Evolutionary conservation across 345 rosid species (phyloP).

Genomic region (Euphorbia tirucalli): DNA sequence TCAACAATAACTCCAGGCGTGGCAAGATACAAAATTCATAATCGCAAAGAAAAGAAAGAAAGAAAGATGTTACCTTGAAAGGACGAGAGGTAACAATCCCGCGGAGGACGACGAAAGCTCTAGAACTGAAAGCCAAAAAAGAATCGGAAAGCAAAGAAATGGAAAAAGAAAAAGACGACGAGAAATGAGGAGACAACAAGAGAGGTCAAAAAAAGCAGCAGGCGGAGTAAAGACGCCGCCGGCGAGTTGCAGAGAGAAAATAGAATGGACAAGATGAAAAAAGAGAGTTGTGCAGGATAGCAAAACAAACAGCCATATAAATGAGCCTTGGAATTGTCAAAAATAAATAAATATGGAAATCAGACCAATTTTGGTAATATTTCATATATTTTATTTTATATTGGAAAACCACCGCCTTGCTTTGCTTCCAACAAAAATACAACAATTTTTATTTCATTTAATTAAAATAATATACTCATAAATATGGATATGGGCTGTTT

Average conservation of each 20-base stretch:
- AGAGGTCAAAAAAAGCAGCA: not conserved
- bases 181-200: too few relatives aligned
- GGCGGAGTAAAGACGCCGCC: not conserved
- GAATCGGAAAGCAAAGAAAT: too few relatives aligned
- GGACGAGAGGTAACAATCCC: not conserved
- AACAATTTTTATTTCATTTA: too few relatives aligned
- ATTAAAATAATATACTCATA: too few relatives aligned
- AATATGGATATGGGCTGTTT: too few relatives aligned
- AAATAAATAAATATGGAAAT: not conserved
- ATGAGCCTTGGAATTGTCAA: constrained; percentile 3
- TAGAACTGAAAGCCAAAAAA: not conserved
- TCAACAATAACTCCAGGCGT: not conserved
- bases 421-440: too few relatives aligned
- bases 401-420: too few relatives aligned
- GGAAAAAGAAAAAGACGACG: not conserved
- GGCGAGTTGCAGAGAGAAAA: not conserved
- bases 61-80: not conserved
- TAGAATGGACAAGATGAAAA: not conserved
- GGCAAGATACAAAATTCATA: not conserved
- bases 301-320: not conserved
- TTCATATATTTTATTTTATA: too few relatives aligned
- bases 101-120: not conserved
- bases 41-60: not conserved
- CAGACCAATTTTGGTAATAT: too few relatives aligned
- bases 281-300: not conserved